These are phyloP conservation scores for Aspergillus awamori DNA, from an alignment of 2,329 filamentous ascomycete species.

Conservation along the genomic window DNA sequence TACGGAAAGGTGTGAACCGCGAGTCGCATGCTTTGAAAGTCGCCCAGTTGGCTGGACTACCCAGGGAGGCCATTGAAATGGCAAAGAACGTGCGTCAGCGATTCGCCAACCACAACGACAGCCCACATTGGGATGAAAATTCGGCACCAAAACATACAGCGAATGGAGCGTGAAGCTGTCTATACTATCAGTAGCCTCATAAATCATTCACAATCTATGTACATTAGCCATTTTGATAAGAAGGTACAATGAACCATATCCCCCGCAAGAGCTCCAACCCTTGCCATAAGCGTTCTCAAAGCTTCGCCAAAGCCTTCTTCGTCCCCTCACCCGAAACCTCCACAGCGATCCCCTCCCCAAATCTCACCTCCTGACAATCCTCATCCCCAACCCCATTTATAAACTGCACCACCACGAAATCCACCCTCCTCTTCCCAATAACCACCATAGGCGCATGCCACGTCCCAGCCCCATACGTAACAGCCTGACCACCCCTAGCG, in stretches of 20 bases:
- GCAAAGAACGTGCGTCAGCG: constrained; percentile 62
- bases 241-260: not conserved
- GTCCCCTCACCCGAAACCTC: constrained; percentile 24
- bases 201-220: not conserved
- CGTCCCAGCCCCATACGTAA: constrained; percentile 88
- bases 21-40: constrained; percentile 93
- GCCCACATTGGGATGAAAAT: not conserved
- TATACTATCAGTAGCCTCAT: not conserved
- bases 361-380: constrained; percentile 80
- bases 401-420: constrained; percentile 90
- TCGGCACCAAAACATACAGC: not conserved
- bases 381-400: constrained; percentile 78
- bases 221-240: not conserved
- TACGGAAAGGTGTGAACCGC: constrained; percentile 80
- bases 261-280: not conserved
- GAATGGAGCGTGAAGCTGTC: not conserved
- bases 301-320: constrained; percentile 3
- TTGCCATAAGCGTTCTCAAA: not conserved
- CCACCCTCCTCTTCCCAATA: constrained; percentile 69
- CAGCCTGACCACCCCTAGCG: constrained; percentile 75
- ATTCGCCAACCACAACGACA: constrained; percentile 20
- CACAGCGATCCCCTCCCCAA: constrained; percentile 46
- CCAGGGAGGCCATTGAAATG: constrained; percentile 69
- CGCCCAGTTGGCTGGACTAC: constrained; percentile 81
- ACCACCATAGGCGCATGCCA: constrained; percentile 98